Conservation (phyloP, 148 eudicot species). For the Arbutus unedo region DNA sequence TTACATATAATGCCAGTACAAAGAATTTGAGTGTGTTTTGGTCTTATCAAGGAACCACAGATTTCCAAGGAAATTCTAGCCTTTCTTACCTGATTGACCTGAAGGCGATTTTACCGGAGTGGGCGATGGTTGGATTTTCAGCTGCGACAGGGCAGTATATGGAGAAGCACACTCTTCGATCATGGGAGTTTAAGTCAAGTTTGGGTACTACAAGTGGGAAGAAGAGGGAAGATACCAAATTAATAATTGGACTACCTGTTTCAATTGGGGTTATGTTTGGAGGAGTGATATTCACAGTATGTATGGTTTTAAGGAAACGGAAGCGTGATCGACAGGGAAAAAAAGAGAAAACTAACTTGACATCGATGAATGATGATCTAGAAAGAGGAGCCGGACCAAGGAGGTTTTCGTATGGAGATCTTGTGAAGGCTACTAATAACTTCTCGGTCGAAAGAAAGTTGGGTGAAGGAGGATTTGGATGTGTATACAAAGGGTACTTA, state of each 20-base stretch:
- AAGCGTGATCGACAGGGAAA: background rate
- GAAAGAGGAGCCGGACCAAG: conserved; percentile 31
- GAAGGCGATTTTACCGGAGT: conserved; percentile 35
- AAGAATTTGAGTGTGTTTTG: conserved; percentile 40
- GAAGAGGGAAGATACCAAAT: background rate
- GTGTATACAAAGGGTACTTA: conserved; percentile 28
- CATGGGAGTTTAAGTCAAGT: conserved; percentile 47
- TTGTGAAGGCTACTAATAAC: conserved; percentile 20
- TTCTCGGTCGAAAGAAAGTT: conserved; percentile 21
- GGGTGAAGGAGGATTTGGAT: conserved; percentile 37
- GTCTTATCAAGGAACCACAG: conserved; percentile 25
- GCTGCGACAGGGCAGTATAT: conserved; percentile 35
- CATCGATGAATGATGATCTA: conserved; percentile 24
- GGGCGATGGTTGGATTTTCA: conserved; percentile 52
- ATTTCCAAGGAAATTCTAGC: conserved; percentile 23
- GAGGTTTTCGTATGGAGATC: conserved; percentile 19
- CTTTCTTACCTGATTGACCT: conserved; percentile 45
- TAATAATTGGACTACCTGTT: conserved; percentile 20
- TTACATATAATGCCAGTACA: conserved; percentile 38
- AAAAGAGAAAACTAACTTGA: background rate
- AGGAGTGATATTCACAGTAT: background rate
- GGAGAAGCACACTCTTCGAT: conserved; percentile 29
- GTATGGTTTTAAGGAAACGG: background rate
- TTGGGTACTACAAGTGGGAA: conserved; percentile 14
- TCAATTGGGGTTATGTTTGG: conserved; percentile 19